A percentile compares a stretch with the other conserved stretches of the same genome.
Conservation (phyloP, 257 asterid species). For the Thymus mandschuricus region DNA sequence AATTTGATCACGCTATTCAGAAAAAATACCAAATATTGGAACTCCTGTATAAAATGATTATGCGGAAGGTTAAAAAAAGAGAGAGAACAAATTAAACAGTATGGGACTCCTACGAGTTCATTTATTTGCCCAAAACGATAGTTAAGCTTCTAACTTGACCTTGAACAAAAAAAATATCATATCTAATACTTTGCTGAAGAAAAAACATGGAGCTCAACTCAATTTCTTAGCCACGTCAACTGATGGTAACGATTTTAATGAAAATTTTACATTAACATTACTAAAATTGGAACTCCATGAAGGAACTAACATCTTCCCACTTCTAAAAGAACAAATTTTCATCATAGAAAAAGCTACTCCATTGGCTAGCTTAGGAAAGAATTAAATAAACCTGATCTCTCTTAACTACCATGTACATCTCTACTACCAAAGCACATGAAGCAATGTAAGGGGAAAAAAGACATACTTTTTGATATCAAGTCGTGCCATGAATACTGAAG, state of each 20-base stretch:
- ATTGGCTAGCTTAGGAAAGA: not conserved
- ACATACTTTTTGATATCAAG: slow-evolving; percentile 74
- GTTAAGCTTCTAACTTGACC: slow-evolving; percentile 16
- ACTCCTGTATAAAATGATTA: not conserved
- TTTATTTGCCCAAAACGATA: not conserved
- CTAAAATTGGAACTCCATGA: slow-evolving; percentile 8
- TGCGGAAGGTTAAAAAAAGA: not conserved
- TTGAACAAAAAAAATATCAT: not conserved
- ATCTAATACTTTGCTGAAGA: not conserved
- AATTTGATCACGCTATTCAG: not conserved
- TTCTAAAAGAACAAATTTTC: not conserved
- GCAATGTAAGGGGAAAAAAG: slow-evolving; percentile 20
- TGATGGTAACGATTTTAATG: slow-evolving; percentile 7
- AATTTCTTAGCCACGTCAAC: slow-evolving; percentile 16
- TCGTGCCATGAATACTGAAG: slow-evolving; percentile 91
- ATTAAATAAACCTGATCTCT: not conserved
- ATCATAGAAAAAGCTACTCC: not conserved
- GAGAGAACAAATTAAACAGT: not conserved
- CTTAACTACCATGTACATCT: slow-evolving; percentile 17
- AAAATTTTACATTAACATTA: slow-evolving; percentile 11
- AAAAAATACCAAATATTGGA: slow-evolving; percentile 1
- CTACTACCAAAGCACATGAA: slow-evolving; percentile 26
- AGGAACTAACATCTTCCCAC: not conserved
- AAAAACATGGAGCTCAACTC: not conserved
- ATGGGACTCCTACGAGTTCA: not conserved